Base-by-base conservation (phyloP, 176 grass and related monocot species). In the Melocanna baccifera region DNA sequence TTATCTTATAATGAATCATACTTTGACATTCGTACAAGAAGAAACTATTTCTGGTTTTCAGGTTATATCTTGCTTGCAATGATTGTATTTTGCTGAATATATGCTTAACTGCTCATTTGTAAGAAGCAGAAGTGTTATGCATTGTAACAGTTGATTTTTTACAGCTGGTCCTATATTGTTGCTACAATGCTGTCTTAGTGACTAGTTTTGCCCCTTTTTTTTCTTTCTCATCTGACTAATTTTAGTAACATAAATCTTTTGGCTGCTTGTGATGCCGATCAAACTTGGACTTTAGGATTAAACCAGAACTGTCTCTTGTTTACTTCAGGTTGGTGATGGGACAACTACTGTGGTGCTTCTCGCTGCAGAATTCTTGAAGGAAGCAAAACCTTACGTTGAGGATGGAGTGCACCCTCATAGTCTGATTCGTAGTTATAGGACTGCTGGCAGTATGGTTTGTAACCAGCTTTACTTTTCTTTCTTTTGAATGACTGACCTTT, bases 311-410 rank as follows among this genome's bases (percentile, higher is more conserved):
- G 28, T 52, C 10, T 73, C 57, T 75, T 51, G 7, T 91, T 80
- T 87, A 47, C 36, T 64, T 61, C 68, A 99, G 96, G 96, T 99
- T 15, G 96, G 96, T 89, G 96, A 99, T 86, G 96, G 93, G 20
- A 99, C 96, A n/a, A 99, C 96, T 63, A 99, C 96, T 15, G 96
- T 99, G 12, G 96, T 99, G 62, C 96, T 99, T 91, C 90, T 99
- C 75, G 93, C 96, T 30, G 90, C 89, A 14, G 96, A 99, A 75
- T 99, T 99, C 67, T 80, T 96, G 12, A 99, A 89, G 76, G 96
- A 99, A 81, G 96, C 93, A 71, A 99, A 99, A 84, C 96, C 96
- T 87, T 99, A 96, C 23, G 72, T 99, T 75, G 96, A 99, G 78
- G 96, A 99, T 79, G 96, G 93, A 84, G 93, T 99, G 61, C 96